Conservation (phyloP, 805 yeast genomes). For the Metschnikowia baotianmanensis region DNA sequence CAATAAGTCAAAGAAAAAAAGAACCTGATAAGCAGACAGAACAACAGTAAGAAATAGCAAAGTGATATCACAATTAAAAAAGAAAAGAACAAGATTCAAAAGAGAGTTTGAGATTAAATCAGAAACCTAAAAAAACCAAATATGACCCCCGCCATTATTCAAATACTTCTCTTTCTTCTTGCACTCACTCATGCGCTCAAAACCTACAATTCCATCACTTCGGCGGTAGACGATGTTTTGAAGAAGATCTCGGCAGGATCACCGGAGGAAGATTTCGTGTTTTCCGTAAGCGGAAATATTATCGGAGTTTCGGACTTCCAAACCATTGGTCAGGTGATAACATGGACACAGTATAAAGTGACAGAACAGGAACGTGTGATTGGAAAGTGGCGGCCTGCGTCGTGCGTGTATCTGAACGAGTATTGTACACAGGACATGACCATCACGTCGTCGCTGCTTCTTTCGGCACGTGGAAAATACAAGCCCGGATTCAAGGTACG, state of each 20-base stretch:
- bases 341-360: background rate
- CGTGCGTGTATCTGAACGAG: slow-evolving; percentile 2
- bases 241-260: background rate
- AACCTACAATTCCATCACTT: too few species aligned
- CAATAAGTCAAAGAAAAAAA: too few species aligned
- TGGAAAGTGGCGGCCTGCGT: slow-evolving; percentile 1
- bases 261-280: background rate
- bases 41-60: too few species aligned
- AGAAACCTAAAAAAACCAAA: too few species aligned
- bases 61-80: too few species aligned
- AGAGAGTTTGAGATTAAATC: too few species aligned
- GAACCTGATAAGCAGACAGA: too few species aligned
- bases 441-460: background rate
- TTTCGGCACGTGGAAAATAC: background rate
- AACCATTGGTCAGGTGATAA: background rate
- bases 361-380: background rate
- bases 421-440: background rate
- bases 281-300: background rate
- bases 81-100: too few species aligned
- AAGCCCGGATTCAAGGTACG: background rate
- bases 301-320: background rate
- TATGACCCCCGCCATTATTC: too few species aligned
- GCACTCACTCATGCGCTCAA: too few species aligned
- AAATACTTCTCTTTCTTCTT: too few species aligned
- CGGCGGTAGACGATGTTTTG: background rate